Evolutionary conservation across 441 rosid species (phyloP).

Genomic region (Jatropha podagrica): DNA sequence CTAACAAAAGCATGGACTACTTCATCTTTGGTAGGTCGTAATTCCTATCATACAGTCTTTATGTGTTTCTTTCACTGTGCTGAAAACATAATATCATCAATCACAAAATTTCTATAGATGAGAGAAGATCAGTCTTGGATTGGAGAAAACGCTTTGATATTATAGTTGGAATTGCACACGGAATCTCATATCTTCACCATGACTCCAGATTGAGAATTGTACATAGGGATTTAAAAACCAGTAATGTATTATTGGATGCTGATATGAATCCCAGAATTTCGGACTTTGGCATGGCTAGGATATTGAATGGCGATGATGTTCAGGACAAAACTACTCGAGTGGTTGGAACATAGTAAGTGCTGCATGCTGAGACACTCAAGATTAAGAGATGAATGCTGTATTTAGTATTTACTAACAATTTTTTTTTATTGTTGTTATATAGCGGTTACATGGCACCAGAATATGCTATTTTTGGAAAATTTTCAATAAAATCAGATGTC

Average conservation of each 20-base stretch:
- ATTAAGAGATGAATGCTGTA: background rate
- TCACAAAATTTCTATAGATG: background rate
- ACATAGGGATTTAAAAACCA: slow-evolving; percentile 48
- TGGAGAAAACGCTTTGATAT: slow-evolving; percentile 19
- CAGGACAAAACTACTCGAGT: slow-evolving; percentile 33
- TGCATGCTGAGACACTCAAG: background rate
- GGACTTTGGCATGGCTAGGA: slow-evolving; percentile 60
- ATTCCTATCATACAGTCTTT: background rate
- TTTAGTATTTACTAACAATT: background rate
- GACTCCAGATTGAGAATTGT: slow-evolving; percentile 44
- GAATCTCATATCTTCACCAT: slow-evolving; percentile 36
- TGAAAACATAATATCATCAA: background rate
- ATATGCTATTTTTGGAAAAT: slow-evolving; percentile 26
- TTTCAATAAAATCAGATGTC: slow-evolving; percentile 39
- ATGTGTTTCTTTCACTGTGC: background rate
- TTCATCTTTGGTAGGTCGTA: slow-evolving; percentile 10
- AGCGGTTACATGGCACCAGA: slow-evolving; percentile 40
- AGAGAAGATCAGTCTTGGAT: slow-evolving; percentile 6
- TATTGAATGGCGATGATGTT: slow-evolving; percentile 29
- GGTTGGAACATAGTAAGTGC: slow-evolving; percentile 46
- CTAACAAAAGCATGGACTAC: slow-evolving; percentile 21
- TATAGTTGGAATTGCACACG: slow-evolving; percentile 14
- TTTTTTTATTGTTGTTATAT: background rate
- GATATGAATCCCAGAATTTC: slow-evolving; percentile 55
- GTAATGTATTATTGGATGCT: slow-evolving; percentile 43